Conservation (phyloP, 352 stramenopile genomes). For the Stephanocyclus meneghinianus region DNA sequence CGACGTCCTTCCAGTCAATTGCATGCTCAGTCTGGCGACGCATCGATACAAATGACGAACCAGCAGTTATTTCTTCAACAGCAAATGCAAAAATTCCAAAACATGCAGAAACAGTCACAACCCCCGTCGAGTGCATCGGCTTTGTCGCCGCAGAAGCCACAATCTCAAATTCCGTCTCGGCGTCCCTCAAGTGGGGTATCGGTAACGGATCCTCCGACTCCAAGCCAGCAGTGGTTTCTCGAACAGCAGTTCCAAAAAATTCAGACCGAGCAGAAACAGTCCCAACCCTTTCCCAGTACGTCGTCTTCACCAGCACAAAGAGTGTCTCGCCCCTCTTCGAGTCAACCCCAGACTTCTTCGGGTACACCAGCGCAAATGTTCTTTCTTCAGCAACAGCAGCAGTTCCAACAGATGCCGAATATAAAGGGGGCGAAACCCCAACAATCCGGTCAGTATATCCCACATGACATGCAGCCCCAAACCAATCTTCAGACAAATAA, state of each 20-base stretch:
- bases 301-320: neutral
- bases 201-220: too few species aligned
- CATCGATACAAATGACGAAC: neutral
- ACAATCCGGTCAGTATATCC: neutral
- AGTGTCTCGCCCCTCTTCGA: neutral
- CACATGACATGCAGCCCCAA: neutral
- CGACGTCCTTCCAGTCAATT: neutral
- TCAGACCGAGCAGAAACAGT: neutral
- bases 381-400: neutral
- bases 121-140: neutral
- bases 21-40: neutral
- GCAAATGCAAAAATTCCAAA: neutral
- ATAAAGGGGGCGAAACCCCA: neutral
- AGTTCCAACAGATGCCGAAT: neutral
- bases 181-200: neutral
- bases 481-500: neutral
- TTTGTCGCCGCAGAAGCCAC: neutral
- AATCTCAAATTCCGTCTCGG: neutral
- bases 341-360: neutral
- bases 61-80: neutral
- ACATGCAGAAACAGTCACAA: neutral
- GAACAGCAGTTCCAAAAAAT: neutral
- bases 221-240: too few species aligned
- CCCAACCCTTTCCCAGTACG: neutral
- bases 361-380: neutral